phyloP scores from a whole-genome alignment of 2,329 filamentous ascomycete species.

The Colletotrichum aenigma region DNA sequence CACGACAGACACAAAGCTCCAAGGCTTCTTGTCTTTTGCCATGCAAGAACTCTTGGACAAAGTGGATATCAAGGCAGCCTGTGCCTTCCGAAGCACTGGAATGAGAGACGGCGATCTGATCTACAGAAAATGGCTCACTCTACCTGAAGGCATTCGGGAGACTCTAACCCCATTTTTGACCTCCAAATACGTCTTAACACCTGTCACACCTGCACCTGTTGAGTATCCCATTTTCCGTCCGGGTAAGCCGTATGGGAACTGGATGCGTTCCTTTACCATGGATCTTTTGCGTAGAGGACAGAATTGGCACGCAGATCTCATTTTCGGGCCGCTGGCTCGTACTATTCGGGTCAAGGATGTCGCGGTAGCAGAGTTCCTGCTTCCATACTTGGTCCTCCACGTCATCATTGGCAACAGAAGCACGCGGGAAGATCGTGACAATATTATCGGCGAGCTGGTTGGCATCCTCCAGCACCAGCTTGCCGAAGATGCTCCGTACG shows the following conservation, averaged over 20 bases:
- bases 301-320: constrained; percentile 72
- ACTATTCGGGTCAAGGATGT: constrained; percentile 87
- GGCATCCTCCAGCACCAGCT: constrained; percentile 71
- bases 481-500: constrained; percentile 54
- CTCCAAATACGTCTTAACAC: constrained; percentile 79
- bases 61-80: constrained; percentile 71
- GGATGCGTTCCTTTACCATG: constrained; percentile 81
- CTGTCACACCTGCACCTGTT: constrained; percentile 59
- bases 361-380: constrained; percentile 83
- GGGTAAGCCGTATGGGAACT: constrained; percentile 73
- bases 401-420: constrained; percentile 73
- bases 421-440: constrained; percentile 63
- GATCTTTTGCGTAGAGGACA: constrained; percentile 83
- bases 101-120: constrained; percentile 58
- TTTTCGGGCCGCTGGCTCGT: constrained; percentile 82
- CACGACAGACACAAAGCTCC: constrained; percentile 82
- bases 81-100: constrained; percentile 42
- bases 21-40: constrained; percentile 90
- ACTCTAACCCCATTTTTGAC: constrained; percentile 87
- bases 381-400: constrained; percentile 87
- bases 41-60: constrained; percentile 90
- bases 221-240: constrained; percentile 81
- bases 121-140: constrained; percentile 75
- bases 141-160: constrained; percentile 80
- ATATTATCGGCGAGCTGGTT: constrained; percentile 76